Evolutionary conservation across 306 rosid genomes (phyloP), one percentile per base, ranked within the genome.

Genomic region (Cicer arietinum): DNA sequence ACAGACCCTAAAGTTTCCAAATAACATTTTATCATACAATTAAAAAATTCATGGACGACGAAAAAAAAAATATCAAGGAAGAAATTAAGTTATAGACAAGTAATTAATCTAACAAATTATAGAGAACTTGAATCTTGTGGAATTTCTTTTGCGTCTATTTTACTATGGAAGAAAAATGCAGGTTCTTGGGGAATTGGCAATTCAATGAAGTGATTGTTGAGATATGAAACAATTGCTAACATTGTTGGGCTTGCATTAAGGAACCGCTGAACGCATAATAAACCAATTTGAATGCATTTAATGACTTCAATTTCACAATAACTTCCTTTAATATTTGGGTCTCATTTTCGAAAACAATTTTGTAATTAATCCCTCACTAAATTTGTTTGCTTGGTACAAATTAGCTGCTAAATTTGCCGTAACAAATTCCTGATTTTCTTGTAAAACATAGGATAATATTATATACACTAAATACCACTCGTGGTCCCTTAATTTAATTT

Each of bases 221-320:
- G 85, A 69, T 73, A 76, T 10, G 20, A 45, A 63, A 74, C 58
- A 42, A 83, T 25, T 2, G 67, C 68, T 60, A 65, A 57, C 79
- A 86, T 83, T 6, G 87, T 77, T 7, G 89, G 85, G 13, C 89
- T 83, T 7, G 73, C 83, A 30, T 53, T 11, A 10, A 85, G 84
- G 71, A 77, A 75, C 20, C 83, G 83, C 14, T 77, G 85, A 77
- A 86, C 84, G 13, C 85, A 86, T 7, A 86, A 77, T 65, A 80
- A 67, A 4, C 87, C 83, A 25, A 83, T 80, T 10, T 83, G 79
- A 56, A 83, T 81, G 79, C 81, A 86, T 71, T 80, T 80, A 11
- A 64, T 51, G 9, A 86, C 84, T 64, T 86, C 89, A 44, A 58
- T 51, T 7, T 17, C 14, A 3, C 82, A 74, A 68, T 74, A 70